Base-by-base conservation (phyloP, 169 alveolate species). In the Cyclospora cayetanensis region DNA sequence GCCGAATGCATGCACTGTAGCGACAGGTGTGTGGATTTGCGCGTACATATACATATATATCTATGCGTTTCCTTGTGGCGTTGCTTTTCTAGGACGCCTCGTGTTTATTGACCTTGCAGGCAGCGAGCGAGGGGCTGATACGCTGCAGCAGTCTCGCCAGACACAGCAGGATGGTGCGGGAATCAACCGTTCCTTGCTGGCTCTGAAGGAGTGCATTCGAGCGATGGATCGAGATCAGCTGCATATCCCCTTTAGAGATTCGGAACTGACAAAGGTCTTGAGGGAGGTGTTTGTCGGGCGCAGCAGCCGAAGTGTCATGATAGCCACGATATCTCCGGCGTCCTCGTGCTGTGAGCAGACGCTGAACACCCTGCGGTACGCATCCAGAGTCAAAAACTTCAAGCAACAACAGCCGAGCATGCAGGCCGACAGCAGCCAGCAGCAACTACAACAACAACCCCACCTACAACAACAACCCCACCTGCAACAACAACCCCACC, bases 61-160 rank as follows among this genome's bases (percentile, higher is more conserved):
- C 25, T 50, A 50, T 50, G 60, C 18, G 18, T 9, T 9, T 50
- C 9, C 18, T 11, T 50, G 60, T 65, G 74, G 74, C 53, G 86
- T 60, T 29, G 42, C 50, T 15, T 31, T 34, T 66, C 35, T 63
- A 91, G 99, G 99, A 12, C 97, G 98, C 91, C 95, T 99, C 91
- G 97, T 98, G 55, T 98, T 99, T 90, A 98, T 99, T 22, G 99
- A 99, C 93, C 94, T 99, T 86, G 99, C 99, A 4, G 99, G 99
- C 22, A 72, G 93, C 63, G 99, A 99, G 96, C 96, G 99, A 88
- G 99, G 99, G 0, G 99, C 99, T 1, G 99, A 99, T 93, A 98
- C 99, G 20, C 95, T 98, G 52, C 99, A 98, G 93, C 97, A 97
- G 74, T 97, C 97, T 90, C 97, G 98, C 91, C 98, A 98, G 94